Percentiles rank a stretch among this genome's conserved stretches.
Conservation (phyloP, 495 filamentous ascomycete species). For the Trichodelitschia bisporula region DNA sequence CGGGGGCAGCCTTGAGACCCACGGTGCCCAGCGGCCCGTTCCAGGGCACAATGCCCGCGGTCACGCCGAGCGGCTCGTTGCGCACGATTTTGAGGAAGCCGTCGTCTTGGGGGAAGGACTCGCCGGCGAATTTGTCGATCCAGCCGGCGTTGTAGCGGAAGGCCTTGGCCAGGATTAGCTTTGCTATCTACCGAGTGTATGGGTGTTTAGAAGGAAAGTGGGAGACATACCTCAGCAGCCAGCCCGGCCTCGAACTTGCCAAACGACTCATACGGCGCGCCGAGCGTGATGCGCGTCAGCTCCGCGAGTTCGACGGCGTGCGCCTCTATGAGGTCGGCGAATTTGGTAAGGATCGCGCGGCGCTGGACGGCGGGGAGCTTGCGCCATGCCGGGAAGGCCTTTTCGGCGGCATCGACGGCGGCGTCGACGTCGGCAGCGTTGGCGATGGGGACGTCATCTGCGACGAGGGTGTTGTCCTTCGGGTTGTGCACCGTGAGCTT, state of each 20-base stretch:
- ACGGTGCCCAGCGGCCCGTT: slow-evolving; percentile 9
- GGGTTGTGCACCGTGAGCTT: slow-evolving; percentile 19
- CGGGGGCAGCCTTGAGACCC: slow-evolving; percentile 20
- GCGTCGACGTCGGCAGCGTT: slow-evolving; percentile 14
- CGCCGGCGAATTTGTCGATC: slow-evolving; percentile 22
- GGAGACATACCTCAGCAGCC: slow-evolving; percentile 9
- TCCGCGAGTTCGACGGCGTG: slow-evolving; percentile 12
- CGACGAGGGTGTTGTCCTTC: slow-evolving; percentile 16
- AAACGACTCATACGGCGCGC: slow-evolving; percentile 15
- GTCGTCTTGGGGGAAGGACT: slow-evolving; percentile 19
- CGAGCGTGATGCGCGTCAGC: slow-evolving; percentile 14
- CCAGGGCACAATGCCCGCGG: slow-evolving; percentile 22
- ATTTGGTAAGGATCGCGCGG: slow-evolving; percentile 14
- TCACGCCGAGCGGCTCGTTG: slow-evolving; percentile 19
- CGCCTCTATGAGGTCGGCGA: slow-evolving; percentile 19
- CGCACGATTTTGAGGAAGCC: slow-evolving; percentile 21
- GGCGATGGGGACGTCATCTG: slow-evolving; percentile 13
- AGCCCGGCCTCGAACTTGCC: slow-evolving; percentile 11
- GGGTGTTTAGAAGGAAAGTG: not conserved
- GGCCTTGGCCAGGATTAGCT: too few species aligned
- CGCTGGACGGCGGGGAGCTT: slow-evolving; percentile 10
- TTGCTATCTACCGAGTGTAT: not conserved
- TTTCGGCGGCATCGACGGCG: slow-evolving; percentile 14
- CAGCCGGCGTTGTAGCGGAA: slow-evolving; percentile 23
- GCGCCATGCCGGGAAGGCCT: slow-evolving; percentile 14